Evolutionary conservation across 2,329 filamentous ascomycete species (phyloP), one percentile per base, ranked within the genome.

Genomic region (Botrytis deweyae): DNA sequence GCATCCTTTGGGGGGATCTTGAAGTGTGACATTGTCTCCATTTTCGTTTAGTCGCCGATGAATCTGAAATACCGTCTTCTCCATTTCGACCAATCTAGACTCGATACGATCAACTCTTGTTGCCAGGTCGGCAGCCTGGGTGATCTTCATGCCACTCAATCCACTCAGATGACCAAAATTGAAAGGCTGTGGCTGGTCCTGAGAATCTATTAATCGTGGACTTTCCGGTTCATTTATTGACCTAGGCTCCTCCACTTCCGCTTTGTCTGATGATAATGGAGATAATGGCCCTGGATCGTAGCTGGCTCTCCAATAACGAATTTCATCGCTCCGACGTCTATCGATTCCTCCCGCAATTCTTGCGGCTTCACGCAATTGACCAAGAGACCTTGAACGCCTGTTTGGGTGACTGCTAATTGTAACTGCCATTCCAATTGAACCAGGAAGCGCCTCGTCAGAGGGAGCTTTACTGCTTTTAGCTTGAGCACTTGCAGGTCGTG

Each of bases 301-400:
- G 75, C 89, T 90, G 78, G 88, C 86, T 74, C 89, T 85, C 88
- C 89, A 91, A 78, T 88, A 89, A 20, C 88, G 86, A 58, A 91
- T 90, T 80, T 91, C 89, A 72, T 89, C 88, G 78, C 88, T 91
- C 44, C 89, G 86, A 52, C 88, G 85, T 62, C 88, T 85, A 6
- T 80, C 74, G 59, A 81, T 81, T 36, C 82, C 80, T 29, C 77
- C 78, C 6, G 29, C 44, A 33, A 29, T 33, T 66, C 81, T 80
- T 4, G 82, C 81, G 33, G 84, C 76, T 44, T 85, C 83, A 8
- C 85, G 82, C 33, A 90, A 82, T 16, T 88, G 87, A 0, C 88
- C 89, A 18, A 91, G 80, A 76, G 89, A 91, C 67, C 88, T 84
- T 2, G 89, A 91, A 64, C 89, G 86, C 62, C 89, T 85, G 64